Evolutionary conservation across 345 rosid species (phyloP).

Genomic region (Eucalyptus sp.): DNA sequence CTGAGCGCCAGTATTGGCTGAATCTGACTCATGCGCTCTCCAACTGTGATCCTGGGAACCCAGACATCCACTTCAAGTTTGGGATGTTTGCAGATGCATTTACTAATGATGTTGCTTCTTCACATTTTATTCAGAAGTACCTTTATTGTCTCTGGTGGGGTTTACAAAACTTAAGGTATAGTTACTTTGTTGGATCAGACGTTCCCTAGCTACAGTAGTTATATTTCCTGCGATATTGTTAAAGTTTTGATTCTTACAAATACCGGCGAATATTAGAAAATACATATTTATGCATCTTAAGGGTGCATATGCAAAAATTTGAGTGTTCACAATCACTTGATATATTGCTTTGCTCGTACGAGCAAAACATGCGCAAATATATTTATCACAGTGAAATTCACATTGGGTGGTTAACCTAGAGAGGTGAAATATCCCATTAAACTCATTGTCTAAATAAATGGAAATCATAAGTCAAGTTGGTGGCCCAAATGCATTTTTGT

Average conservation of each 20-base stretch:
- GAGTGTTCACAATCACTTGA: not conserved
- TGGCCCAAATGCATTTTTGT: not conserved
- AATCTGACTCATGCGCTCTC: constrained; percentile 45
- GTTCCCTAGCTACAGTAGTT: not conserved
- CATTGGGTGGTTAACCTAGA: not conserved
- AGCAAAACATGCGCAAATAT: not conserved
- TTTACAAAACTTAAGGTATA: constrained; percentile 62
- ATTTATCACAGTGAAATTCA: not conserved
- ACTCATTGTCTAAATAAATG: not conserved
- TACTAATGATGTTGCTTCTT: constrained; percentile 43
- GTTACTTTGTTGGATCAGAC: not conserved
- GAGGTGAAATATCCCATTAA: not conserved
- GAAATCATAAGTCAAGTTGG: not conserved
- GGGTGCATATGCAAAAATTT: not conserved
- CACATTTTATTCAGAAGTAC: constrained; percentile 39
- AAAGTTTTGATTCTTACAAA: not conserved
- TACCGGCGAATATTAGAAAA: not conserved
- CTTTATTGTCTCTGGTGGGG: constrained; percentile 96
- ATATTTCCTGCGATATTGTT: not conserved
- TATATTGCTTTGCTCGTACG: not conserved
- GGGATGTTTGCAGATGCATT: constrained; percentile 83
- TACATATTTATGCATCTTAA: not conserved
- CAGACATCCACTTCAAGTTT: constrained; percentile 29
- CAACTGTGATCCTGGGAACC: constrained; percentile 46
- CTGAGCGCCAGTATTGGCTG: constrained; percentile 59